Percentiles rank a stretch among this genome's conserved stretches.
Evolutionary conservation across 106 monocot species (phyloP).

Genomic region (Cymbidium sinense): DNA sequence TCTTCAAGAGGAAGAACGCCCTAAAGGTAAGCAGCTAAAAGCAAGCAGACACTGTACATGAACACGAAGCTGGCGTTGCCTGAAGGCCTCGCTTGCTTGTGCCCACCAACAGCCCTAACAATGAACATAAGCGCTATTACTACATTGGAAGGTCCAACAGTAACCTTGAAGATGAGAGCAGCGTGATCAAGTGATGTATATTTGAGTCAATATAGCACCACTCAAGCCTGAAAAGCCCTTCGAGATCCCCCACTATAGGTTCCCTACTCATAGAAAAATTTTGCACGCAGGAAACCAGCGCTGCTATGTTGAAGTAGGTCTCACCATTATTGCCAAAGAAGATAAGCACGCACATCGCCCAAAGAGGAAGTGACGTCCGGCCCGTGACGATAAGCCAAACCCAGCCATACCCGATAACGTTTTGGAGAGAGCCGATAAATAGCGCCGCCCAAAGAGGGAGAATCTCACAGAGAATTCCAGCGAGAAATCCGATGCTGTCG

Average conservation of each 20-base stretch:
- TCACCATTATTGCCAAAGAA: slow-evolving; percentile 79
- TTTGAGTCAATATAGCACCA: slow-evolving; percentile 78
- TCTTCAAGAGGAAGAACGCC: slow-evolving; percentile 70
- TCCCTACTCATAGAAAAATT: slow-evolving; percentile 93
- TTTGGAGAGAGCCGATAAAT: slow-evolving; percentile 61
- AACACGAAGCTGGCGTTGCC: slow-evolving; percentile 55
- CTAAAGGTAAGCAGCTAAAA: slow-evolving; percentile 71
- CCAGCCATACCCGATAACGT: too few relatives aligned
- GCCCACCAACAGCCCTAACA: slow-evolving; percentile 69
- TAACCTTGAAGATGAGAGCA: slow-evolving; percentile 66
- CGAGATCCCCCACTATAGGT: slow-evolving; percentile 66
- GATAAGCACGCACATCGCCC: slow-evolving; percentile 75
- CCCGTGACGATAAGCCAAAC: slow-evolving; percentile 58
- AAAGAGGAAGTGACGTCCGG: slow-evolving; percentile 49
- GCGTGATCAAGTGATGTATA: slow-evolving; percentile 53
- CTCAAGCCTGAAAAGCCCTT: slow-evolving; percentile 86
- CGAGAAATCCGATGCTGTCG: slow-evolving; percentile 77
- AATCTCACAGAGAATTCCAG: slow-evolving; percentile 53
- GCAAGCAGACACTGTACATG: too few relatives aligned
- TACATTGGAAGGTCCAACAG: slow-evolving; percentile 60
- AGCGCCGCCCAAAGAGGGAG: slow-evolving; percentile 71
- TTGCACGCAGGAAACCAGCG: slow-evolving; percentile 74
- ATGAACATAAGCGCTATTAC: slow-evolving; percentile 71
- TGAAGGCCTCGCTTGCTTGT: slow-evolving; percentile 58
- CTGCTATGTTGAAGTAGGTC: slow-evolving; percentile 76